Conservation (phyloP, 768 basidiomycete genomes). For the Trametes cubensis region DNA sequence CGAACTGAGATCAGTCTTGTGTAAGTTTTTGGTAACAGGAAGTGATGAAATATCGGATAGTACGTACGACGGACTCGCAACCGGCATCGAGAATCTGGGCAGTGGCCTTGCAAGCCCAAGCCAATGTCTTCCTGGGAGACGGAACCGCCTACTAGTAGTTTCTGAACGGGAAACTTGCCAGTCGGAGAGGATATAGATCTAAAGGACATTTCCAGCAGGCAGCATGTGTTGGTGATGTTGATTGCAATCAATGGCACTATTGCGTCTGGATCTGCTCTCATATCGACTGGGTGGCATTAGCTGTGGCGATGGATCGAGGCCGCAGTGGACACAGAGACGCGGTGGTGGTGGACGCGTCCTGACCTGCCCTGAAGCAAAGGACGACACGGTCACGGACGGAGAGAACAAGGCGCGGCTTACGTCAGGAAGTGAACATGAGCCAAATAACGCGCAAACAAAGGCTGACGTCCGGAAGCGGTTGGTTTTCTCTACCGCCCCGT, state of each 20-base stretch:
- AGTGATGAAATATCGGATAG: background rate
- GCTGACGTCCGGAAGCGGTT: conserved; percentile 19
- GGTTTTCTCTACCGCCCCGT: conserved; percentile 3
- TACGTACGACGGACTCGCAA: conserved; percentile 28
- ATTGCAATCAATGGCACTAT: no score
- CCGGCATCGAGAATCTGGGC: conserved; percentile 31
- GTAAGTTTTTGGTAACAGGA: background rate
- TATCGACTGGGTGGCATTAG: background rate
- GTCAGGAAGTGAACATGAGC: conserved; percentile 53
- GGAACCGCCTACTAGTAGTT: conserved; percentile 26
- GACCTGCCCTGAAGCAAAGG: conserved; percentile 21
- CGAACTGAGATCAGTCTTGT: conserved; percentile 23
- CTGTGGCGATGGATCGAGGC: no score
- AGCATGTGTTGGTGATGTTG: background rate
- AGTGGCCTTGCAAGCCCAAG: conserved; percentile 33
- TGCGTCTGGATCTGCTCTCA: background rate
- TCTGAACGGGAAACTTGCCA: conserved; percentile 24
- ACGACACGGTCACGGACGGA: conserved; percentile 18
- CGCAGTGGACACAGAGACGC: background rate
- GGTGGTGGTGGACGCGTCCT: conserved; percentile 6
- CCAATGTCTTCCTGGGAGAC: conserved; percentile 26
- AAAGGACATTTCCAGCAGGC: conserved; percentile 28
- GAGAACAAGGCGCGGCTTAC: conserved; percentile 28
- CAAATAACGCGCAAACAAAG: conserved; percentile 49
- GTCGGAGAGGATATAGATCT: conserved; percentile 34